A percentile compares a stretch with the other conserved stretches of the same genome.
Evolutionary conservation across 2,329 filamentous ascomycete genomes (phyloP).

Genomic region (Penicillium sp.): DNA sequence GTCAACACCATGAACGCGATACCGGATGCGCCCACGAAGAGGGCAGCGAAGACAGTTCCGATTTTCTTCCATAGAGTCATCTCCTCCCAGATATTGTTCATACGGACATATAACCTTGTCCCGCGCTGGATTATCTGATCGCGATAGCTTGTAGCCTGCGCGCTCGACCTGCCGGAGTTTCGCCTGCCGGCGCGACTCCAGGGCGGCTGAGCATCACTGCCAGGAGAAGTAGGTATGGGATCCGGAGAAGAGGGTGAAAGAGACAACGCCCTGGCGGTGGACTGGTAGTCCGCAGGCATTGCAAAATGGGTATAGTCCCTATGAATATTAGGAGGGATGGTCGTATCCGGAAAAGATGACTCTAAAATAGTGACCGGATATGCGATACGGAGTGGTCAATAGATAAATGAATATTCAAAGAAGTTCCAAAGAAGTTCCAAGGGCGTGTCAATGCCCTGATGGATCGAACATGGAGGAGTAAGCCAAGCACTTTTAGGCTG

Average conservation of each 20-base stretch:
- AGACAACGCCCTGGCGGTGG: constrained; percentile 53
- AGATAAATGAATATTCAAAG: background rate
- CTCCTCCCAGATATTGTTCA: constrained; percentile 35
- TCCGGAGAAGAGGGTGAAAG: constrained; percentile 47
- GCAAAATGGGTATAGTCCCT: constrained; percentile 10
- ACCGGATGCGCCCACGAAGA: constrained; percentile 54
- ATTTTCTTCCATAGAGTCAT: constrained; percentile 59
- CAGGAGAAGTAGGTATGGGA: constrained; percentile 46
- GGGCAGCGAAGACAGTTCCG: constrained; percentile 51
- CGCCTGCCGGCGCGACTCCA: constrained; percentile 50
- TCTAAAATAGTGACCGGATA: constrained; percentile 7
- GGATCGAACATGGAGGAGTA: constrained; percentile 6
- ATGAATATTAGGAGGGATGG: constrained; percentile 2
- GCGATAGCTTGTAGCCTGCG: constrained; percentile 32
- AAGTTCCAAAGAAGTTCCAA: background rate
- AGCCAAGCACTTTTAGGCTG: constrained; percentile 4
- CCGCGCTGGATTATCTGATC: constrained; percentile 40
- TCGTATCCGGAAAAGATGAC: constrained; percentile 8
- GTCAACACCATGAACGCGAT: constrained; percentile 75
- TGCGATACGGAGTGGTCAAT: background rate
- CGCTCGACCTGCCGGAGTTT: constrained; percentile 38
- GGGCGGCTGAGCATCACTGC: constrained; percentile 45
- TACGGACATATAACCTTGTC: constrained; percentile 33
- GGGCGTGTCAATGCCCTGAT: constrained; percentile 25
- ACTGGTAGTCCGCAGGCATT: constrained; percentile 51